These are phyloP conservation scores for Penicillium sp. DNA, from an alignment of 2,329 filamentous ascomycete species.

Conservation along the genomic window DNA sequence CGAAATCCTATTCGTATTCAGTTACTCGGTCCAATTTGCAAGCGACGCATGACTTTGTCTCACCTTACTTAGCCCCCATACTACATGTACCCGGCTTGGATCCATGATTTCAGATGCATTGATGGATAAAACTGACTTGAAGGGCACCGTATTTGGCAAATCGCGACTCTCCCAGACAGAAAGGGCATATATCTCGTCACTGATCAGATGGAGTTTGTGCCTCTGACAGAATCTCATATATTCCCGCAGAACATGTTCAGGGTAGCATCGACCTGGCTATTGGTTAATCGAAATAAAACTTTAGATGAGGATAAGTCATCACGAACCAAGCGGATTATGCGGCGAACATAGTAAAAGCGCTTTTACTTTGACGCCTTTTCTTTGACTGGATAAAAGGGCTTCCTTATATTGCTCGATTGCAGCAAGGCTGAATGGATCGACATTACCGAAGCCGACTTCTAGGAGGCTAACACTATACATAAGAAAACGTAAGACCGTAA, in stretches of 20 bases:
- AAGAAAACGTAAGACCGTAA: not conserved
- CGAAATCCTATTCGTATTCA: constrained; percentile 9
- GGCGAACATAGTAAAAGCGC: constrained; percentile 54
- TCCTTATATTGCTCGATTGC: constrained; percentile 49
- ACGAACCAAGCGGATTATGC: constrained; percentile 53
- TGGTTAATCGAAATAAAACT: not conserved
- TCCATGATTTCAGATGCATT: constrained; percentile 5
- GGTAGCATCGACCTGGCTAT: constrained; percentile 9
- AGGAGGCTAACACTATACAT: constrained; percentile 37
- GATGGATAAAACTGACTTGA: constrained; percentile 17
- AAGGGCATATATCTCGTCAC: constrained; percentile 20
- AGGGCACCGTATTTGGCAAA: not conserved
- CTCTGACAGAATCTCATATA: constrained; percentile 15
- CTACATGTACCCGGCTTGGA: constrained; percentile 11
- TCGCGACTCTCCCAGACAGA: constrained; percentile 19
- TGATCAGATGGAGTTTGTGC: constrained; percentile 16
- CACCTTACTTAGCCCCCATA: constrained; percentile 16
- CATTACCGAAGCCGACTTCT: constrained; percentile 45
- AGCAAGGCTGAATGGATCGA: constrained; percentile 47
- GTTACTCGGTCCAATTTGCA: not conserved
- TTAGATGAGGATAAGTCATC: not conserved
- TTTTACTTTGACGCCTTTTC: constrained; percentile 43
- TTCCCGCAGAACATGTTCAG: constrained; percentile 4
- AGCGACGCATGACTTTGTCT: not conserved
- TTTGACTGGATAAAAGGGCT: constrained; percentile 38